Evolutionary conservation across 106 monocot genomes (phyloP), one percentile per base, ranked within the genome.

Genomic region (Dendrobium huoshanense): DNA sequence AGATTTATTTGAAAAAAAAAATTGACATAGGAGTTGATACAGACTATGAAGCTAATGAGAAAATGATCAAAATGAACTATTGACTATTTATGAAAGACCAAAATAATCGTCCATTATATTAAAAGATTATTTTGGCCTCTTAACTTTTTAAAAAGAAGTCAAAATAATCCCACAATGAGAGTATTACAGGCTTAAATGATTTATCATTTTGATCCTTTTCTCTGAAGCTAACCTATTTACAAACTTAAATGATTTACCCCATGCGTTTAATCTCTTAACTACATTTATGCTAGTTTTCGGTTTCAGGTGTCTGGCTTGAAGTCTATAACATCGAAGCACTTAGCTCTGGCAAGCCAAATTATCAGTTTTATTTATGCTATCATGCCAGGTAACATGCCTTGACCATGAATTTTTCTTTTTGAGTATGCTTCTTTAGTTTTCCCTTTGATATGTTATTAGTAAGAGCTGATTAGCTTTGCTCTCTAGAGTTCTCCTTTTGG

Each of bases 261-360:
- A 7, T 22, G 29, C 49, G 1, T 25, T 13, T 24, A 49, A 76
- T 48, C 47, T 48, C 22, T 24, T 48, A 51, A 67, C 56, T 19
- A 47, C 25, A 54, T 65, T 11, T 33, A 20, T 68, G 70, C 2
- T 75, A 44, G 22, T 59, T 73, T 84, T 80, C 31, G 33, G 47
- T 91, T 85, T 82, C 87, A 98, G 98, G 98, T 98, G 24, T 98
- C 98, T 77, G 98, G 98, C 83, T 81, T 98, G 77, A 98, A 98
- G 83, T 95, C 94, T 40, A 98, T 98, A 80, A 95, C 98, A 48
- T 94, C 98, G 9, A 98, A 95, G 88, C 98, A 98, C 81, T 87
- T 98, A 83, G 98, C 98, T 82, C 79, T 98, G 77, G 95, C 95
- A 31, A 98, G 98, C 77, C 98, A 98, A 82, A 85, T 98, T 75